Base-by-base conservation (phyloP, 2,329 filamentous ascomycete species). In the Dothideomycetidae sp. region DNA sequence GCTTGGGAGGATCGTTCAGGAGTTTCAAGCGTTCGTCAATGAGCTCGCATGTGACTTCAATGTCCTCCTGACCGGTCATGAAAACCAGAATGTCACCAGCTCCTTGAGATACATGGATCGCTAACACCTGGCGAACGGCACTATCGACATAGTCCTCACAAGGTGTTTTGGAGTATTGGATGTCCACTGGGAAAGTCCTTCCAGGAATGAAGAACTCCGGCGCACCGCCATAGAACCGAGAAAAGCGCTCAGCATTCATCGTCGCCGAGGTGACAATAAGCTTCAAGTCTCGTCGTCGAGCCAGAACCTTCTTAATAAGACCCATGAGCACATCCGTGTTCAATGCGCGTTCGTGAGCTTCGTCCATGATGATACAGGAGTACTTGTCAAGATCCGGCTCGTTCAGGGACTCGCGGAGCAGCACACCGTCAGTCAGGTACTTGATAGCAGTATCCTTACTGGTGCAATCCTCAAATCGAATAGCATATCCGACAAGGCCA, bases 31-130 rank as follows among this genome's bases (percentile, higher is more conserved):
- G 71, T 54, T 94, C 88, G 38, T 83, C 82, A 3, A 96, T 71
- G 13, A 96, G 66, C 53, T 98, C 90, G 54, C 90, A 98, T 0
- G 92, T 98, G 29, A 81, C 81, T 57, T 98, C 90, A 44, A 98
- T 98, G 53, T 98, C 90, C 60, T 98, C 92, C 56, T 96, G 90
- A 9, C 90, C 90, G 0, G 92, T 98, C 90, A 98, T 98, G 59
- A 98, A 98, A 5, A 98, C 88, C 5, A 98, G 66, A 39, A 98
- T 96, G 59, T 98, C 90, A 10, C 90, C 90, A 1, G 75, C 62
- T 1, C 83, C 83, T 67, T 96, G 92, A 0, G 86, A 93, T 9
- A 98, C 86, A 51, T 98, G 90, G 36, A 98, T 96, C 1, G 85
- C 80, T 32, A 98, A 69, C 28, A 94, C 82, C 58, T 96, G 90